Evolutionary conservation across 2,329 filamentous ascomycete species (phyloP).

Genomic region (Neofusicoccum cordaticola): DNA sequence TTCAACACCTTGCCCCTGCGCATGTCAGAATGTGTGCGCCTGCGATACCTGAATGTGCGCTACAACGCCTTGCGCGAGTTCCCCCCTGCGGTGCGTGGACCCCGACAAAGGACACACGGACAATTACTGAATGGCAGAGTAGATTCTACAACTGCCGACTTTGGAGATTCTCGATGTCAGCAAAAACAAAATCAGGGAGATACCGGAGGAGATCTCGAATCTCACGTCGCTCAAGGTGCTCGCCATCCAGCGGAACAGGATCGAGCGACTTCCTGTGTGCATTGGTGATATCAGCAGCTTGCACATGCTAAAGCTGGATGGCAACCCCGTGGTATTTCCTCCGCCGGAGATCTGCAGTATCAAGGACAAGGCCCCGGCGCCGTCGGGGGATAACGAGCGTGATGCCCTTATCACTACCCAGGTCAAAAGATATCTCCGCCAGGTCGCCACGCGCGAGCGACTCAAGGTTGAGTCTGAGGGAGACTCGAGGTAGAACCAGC

Average conservation of each 20-base stretch:
- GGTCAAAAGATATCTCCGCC: conserved; percentile 57
- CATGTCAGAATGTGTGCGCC: conserved; percentile 71
- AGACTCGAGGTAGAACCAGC: conserved; percentile 39
- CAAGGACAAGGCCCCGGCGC: conserved; percentile 39
- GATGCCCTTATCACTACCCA: conserved; percentile 59
- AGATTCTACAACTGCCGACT: conserved; percentile 83
- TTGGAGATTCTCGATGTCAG: conserved; percentile 92
- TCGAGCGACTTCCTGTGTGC: conserved; percentile 78
- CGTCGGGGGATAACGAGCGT: conserved; percentile 58
- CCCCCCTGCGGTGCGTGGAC: conserved; percentile 57
- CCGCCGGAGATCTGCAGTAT: conserved; percentile 48
- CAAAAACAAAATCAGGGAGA: conserved; percentile 74
- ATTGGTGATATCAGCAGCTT: conserved; percentile 87
- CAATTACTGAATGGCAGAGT: conserved; percentile 29
- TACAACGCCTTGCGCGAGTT: conserved; percentile 71
- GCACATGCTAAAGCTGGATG: conserved; percentile 84
- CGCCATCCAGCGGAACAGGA: conserved; percentile 81
- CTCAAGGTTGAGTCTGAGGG: conserved; percentile 45
- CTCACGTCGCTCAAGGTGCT: conserved; percentile 85
- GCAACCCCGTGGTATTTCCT: conserved; percentile 81
- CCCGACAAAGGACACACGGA: conserved; percentile 2
- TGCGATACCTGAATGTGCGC: conserved; percentile 77
- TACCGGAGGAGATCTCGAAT: conserved; percentile 77
- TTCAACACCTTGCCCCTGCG: conserved; percentile 66
- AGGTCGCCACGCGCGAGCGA: conserved; percentile 37